Conservation (phyloP, 2,329 filamentous ascomycete genomes). For the Lithohypha guttulata region DNA sequence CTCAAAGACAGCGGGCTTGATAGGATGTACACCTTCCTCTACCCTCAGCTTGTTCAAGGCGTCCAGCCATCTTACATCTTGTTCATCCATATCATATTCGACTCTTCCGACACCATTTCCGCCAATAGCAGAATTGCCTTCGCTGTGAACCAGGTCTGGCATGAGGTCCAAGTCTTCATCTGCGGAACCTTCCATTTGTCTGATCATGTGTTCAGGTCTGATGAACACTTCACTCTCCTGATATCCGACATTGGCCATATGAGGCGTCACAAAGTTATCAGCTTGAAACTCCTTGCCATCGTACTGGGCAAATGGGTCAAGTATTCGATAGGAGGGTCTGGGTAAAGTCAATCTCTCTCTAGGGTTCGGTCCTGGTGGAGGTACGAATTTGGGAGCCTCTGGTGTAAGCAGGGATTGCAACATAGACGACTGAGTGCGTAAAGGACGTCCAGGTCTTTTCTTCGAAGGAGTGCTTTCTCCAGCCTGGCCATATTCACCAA, state of each 20-base stretch:
- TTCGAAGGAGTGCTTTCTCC: conserved; percentile 61
- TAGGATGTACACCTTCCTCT: conserved; percentile 62
- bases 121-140: conserved; percentile 44
- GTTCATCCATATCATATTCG: conserved; percentile 99
- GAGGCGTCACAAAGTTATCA: conserved; percentile 85
- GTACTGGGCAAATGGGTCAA: conserved; percentile 38
- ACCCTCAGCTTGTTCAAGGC: conserved; percentile 69
- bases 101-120: conserved; percentile 61
- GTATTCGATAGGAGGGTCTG: conserved; percentile 37
- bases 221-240: conserved; percentile 88
- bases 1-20: conserved; percentile 90
- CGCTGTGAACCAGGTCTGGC: conserved; percentile 46
- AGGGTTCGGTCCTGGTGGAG: conserved; percentile 39
- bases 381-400: conserved; percentile 42
- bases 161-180: conserved; percentile 53
- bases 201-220: conserved; percentile 61
- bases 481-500: conserved; percentile 34
- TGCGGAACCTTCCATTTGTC: conserved; percentile 50
- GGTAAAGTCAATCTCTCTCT: conserved; percentile 39
- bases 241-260: conserved; percentile 92
- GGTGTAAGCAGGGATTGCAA: conserved; percentile 49
- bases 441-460: conserved; percentile 53
- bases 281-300: conserved; percentile 79
- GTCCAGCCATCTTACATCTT: conserved; percentile 93
- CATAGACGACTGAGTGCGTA: conserved; percentile 52